These are phyloP conservation scores for Micractinium sp. DNA, from an alignment of 139 green algal species.

Conservation along the genomic window DNA sequence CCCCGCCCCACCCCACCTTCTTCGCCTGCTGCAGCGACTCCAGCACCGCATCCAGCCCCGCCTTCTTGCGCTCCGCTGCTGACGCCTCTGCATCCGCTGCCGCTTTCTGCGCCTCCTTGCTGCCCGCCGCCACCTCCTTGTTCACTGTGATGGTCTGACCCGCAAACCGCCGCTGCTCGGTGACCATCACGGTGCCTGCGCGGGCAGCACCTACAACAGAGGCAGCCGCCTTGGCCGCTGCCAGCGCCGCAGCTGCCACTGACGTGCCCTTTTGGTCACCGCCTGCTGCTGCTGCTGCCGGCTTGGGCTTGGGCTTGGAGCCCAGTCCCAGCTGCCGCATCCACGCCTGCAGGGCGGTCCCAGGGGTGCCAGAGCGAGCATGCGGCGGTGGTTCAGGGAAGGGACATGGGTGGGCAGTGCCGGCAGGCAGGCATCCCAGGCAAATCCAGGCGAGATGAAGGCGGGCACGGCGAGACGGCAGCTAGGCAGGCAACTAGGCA, in stretches of 20 bases:
- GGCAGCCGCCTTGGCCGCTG: conserved; percentile 31
- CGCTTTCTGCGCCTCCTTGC: conserved; percentile 65
- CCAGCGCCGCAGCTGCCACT: conserved; percentile 37
- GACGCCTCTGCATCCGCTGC: conserved; percentile 19
- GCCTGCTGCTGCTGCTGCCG: conserved; percentile 6
- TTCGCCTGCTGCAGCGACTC: conserved; percentile 55
- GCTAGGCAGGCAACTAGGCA: neutral
- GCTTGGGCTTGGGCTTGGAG: conserved; percentile 17
- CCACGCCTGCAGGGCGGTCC: conserved; percentile 40
- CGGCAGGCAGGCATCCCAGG: neutral
- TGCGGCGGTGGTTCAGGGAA: neutral
- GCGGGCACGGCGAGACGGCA: neutral
- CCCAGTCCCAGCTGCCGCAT: conserved; percentile 52
- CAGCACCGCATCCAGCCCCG: conserved; percentile 56
- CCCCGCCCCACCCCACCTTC: conserved; percentile 37
- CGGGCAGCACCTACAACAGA: conserved; percentile 23
- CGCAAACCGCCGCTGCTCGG: conserved; percentile 75
- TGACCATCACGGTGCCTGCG: conserved; percentile 43
- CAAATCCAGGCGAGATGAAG: neutral
- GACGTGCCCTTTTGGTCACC: neutral
- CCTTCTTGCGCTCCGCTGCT: conserved; percentile 35
- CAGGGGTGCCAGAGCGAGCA: neutral
- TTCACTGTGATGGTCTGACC: conserved; percentile 80
- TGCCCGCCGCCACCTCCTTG: conserved; percentile 61
- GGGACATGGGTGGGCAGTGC: neutral